Percentiles rank a stretch among this genome's conserved stretches.
These are phyloP conservation scores for Caryopteris hybrid DNA, from an alignment of 305 asterid species.

Conservation along the genomic window DNA sequence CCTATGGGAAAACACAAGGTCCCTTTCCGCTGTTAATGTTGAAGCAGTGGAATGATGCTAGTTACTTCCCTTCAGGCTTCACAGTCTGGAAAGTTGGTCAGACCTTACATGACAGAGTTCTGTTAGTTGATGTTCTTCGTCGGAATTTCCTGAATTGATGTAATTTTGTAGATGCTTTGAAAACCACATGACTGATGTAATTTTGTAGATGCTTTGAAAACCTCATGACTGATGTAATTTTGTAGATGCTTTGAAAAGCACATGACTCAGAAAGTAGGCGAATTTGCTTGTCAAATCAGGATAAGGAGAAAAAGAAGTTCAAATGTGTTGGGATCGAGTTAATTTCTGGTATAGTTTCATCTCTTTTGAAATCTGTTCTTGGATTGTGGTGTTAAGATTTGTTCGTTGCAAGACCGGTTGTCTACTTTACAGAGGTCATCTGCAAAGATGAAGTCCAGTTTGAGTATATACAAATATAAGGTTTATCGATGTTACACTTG, in stretches of 20 bases:
- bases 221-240: neutral
- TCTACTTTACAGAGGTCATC: too few relatives aligned
- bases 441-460: too few relatives aligned
- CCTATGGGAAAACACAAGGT: slow-evolving; percentile 55
- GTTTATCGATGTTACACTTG: neutral
- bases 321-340: neutral
- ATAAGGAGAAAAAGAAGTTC: neutral
- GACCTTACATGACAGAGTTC: slow-evolving; percentile 30
- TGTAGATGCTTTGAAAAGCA: neutral
- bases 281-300: neutral
- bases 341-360: neutral
- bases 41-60: slow-evolving; percentile 52
- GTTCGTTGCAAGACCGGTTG: neutral
- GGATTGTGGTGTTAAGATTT: neutral
- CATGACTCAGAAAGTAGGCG: neutral
- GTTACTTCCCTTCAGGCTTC: slow-evolving; percentile 52
- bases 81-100: slow-evolving; percentile 55
- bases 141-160: slow-evolving; percentile 17
- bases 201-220: neutral
- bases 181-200: neutral
- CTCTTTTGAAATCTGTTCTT: neutral
- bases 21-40: slow-evolving; percentile 50
- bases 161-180: neutral
- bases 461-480: neutral
- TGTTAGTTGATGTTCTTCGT: slow-evolving; percentile 44